Base-by-base conservation (phyloP, 177 flowering plant genomes). In the Vitis hybrid region DNA sequence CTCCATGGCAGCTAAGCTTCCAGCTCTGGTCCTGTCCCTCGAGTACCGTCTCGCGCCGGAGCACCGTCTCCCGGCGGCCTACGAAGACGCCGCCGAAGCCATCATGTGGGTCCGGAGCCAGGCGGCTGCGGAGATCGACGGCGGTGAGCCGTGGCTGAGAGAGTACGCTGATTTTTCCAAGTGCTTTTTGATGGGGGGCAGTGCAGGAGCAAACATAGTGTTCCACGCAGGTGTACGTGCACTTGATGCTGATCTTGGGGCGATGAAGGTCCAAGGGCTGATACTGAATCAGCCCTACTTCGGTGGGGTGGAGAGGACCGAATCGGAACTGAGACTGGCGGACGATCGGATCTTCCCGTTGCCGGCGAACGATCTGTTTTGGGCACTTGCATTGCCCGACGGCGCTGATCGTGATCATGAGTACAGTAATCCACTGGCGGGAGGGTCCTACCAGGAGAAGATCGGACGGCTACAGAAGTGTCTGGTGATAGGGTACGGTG, bases 21-120 rank as follows among this genome's bases (percentile, higher is more conserved):
- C 82, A 0, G 86, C 86, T 6, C 1, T 86, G 6, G 45, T 89
- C 56, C 60, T 83, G 9, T 85, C 93, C 54, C 78, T 89, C 7
- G 87, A 89, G 3, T 89, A 89, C 76, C 91, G 90, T 26, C 88
- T 89, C 11, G 88, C 87, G 0, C 93, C 96, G 17, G 96, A 89
- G 50, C 80, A 83, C 75, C 89, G 87, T 23, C 91, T 89, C 48
- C 94, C 97, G 0, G 88, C 91, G 0, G 91, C 92, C 1, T 91
- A 83, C 72, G 83, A 83, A 2, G 94, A 91, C 68, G 91, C 87
- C 18, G 56, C 78, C 4, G 88, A 83, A 0, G 80, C 89, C 2
- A 18, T 91, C 66, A 62, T 2, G 56, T 91, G 93, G 91, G 75
- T 75, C 60, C 62, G 61, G 26, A 21, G 62, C 12, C 83, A 83